Evolutionary conservation across 192 early-diverging fungal species (phyloP), one percentile per base, ranked within the genome.

Genomic region (Entrophospora sp.): DNA sequence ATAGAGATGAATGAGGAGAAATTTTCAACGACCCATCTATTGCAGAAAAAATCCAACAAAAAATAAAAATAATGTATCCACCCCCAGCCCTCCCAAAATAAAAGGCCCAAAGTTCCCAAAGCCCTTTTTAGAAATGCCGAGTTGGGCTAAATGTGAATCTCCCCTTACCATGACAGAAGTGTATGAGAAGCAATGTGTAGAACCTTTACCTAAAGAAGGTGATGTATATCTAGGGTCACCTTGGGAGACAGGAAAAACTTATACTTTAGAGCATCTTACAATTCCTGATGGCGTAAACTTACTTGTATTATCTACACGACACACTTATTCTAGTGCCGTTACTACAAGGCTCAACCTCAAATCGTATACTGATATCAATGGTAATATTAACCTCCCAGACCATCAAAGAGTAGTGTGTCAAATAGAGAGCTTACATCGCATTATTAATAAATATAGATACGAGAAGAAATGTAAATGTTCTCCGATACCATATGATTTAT

Each of bases 1-100:
- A n/a, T n/a, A n/a, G n/a, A n/a, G n/a, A n/a, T n/a, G n/a, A n/a
- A n/a, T n/a, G n/a, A n/a, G n/a, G n/a, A n/a, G n/a, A n/a, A n/a
- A n/a, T n/a, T n/a, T n/a, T n/a, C n/a, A n/a, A n/a, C n/a, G n/a
- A n/a, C n/a, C n/a, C n/a, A n/a, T n/a, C n/a, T 60, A 60, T 60
- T 60, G 57, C 38, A 24, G 57, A 60, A 60, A 60, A 60, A 60
- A 60, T 40, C 27, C 57, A 40, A 25, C 57, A 60, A 60, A 40
- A 60, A 60, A 60, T 40, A 40, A 60, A 40, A 42, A 40, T 8
- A 20, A n/a, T n/a, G n/a, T n/a, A n/a, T n/a, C 40, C 24, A 25
- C 18, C 10, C 12, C 57, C 4, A 30, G 1, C 18, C n/a, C 24
- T 6, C 40, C 57, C 37, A 5, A 60, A 40, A 13, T 5, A 27